Evolutionary conservation across 192 early-diverging fungal species (phyloP), one percentile per base, ranked within the genome.

Genomic region (Podila clonocystis): DNA sequence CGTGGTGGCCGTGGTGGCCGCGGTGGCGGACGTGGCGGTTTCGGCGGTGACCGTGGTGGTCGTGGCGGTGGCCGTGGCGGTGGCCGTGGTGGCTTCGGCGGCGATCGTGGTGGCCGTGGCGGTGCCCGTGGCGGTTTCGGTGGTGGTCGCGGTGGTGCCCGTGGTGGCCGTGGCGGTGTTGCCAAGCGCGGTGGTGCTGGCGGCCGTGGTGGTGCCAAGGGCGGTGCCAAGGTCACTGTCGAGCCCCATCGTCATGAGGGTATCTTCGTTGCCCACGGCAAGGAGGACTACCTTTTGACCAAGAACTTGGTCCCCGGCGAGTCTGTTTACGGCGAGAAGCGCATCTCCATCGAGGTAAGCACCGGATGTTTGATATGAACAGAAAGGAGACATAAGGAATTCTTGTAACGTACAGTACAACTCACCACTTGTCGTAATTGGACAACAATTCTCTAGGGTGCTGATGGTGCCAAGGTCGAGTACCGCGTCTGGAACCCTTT

Each of bases 401-500:
- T n/a, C n/a, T n/a, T n/a, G n/a, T n/a, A n/a, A n/a, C n/a, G n/a
- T n/a, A n/a, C n/a, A n/a, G n/a, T n/a, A n/a, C n/a, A n/a, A n/a
- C n/a, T n/a, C n/a, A n/a, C n/a, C n/a, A n/a, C n/a, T n/a, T n/a
- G n/a, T 55, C 52, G 20, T 52, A 2, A 22, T 17, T 55, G 52
- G 24, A 55, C 0, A 11, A 24, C 59, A n/a, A 0, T 61, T 3
- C n/a, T n/a, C n/a, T 52, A 78, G 69, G 96, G 97, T 65, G 83
- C 91, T 65, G 98, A 99, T 60, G 95, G 95, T 67, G 93, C 94
- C 75, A 99, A 99, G 87, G 92, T 92, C 45, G 98, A 99, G 87
- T 99, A 99, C 87, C 92, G 98, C 70, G 96, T 99, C 66, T 99
- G 98, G 98, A 99, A 99, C 85, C 98, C 98, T 71, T 99, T 99